Evolutionary conservation across 176 grass and related monocot species (phyloP).

Genomic region (Coix lacrymajobi): DNA sequence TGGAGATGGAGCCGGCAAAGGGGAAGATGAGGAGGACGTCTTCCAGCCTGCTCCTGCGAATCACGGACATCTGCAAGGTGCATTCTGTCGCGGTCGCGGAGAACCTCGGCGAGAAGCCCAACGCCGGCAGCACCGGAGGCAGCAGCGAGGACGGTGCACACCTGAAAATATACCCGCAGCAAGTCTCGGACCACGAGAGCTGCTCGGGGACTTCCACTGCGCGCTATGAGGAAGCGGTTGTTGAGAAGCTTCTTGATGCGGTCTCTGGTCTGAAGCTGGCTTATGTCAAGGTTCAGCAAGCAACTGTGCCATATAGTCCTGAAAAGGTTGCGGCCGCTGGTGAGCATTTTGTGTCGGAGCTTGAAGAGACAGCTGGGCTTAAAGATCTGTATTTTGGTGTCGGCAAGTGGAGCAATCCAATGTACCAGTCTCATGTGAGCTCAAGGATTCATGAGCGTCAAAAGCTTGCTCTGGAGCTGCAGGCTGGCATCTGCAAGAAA

Average conservation of each 20-base stretch:
- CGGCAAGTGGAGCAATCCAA: slow-evolving; percentile 33
- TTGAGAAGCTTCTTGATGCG: slow-evolving; percentile 48
- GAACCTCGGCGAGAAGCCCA: slow-evolving; percentile 24
- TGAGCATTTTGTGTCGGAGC: slow-evolving; percentile 44
- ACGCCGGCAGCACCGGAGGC: slow-evolving; percentile 21
- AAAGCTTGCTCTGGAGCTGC: slow-evolving; percentile 45
- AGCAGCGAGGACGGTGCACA: slow-evolving; percentile 30
- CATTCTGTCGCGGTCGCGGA: slow-evolving; percentile 45
- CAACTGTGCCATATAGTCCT: slow-evolving; percentile 54
- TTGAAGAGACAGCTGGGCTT: slow-evolving; percentile 44
- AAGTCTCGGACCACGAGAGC: slow-evolving; percentile 8
- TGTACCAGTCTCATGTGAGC: slow-evolving; percentile 27
- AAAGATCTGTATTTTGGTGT: slow-evolving; percentile 47
- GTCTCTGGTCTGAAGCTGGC: slow-evolving; percentile 63
- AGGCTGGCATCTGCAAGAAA: slow-evolving; percentile 56
- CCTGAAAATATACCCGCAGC: slow-evolving; percentile 50
- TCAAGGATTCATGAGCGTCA: slow-evolving; percentile 50
- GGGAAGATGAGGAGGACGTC: slow-evolving; percentile 38
- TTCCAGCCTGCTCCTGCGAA: slow-evolving; percentile 29
- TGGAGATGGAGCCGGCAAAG: slow-evolving; percentile 45
- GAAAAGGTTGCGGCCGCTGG: slow-evolving; percentile 38
- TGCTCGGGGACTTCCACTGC: slow-evolving; percentile 2
- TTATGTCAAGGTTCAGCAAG: slow-evolving; percentile 69
- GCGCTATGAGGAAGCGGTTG: slow-evolving; percentile 40
- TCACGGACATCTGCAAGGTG: slow-evolving; percentile 79